Base-by-base conservation (phyloP, 805 yeast species). In the Cyberlindnera veronae region DNA sequence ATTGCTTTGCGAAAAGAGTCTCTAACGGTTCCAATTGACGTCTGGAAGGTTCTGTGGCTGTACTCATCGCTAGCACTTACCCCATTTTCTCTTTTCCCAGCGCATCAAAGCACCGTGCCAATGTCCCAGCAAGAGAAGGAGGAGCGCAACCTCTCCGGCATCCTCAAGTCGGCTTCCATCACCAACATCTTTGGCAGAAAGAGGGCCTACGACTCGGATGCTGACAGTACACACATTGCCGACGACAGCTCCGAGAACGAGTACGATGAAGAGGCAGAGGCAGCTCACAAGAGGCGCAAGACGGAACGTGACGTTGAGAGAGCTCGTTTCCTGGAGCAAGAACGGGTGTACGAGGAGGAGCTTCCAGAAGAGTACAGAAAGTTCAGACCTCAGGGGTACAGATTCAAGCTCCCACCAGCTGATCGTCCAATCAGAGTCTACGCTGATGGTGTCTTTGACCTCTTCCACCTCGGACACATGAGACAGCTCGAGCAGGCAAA, bases 391-490 rank as follows among this genome's bases (percentile, higher is more conserved):
- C 63, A 64, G 23, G 96, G 96, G 2, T 88, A 65, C 66, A 69
- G 68, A 50, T 76, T 93, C 62, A 88, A 87, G 51, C 52, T 81
- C 19, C 99, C 99, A 3, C 95, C 96, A 2, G 68, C 60, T 4
- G 93, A 84, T 56, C 73, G 96, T 44, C 90, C 96, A 1, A 79
- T 93, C 21, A 74, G 99, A 45, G 78, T 93, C n/a, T 93, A 93
- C 61, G 99, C 99, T 6, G 99, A 93, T 64, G 99, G 99, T 38
- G 96, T 93, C 15, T 93, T 93, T 68, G 99, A 93, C 64, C 68
- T 93, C 47, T 93, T 93, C 67, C 99, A 93, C 64, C 62, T 93
- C 57, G 99, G 99, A 18, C 99, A 93, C 61, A 93, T 93, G 99
- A 80, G 89, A 58, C 99, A 93, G 63, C 71, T 93, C 53, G 98